Conservation (phyloP, 805 yeast genomes). For the Saccharomycopsis olivae region DNA sequence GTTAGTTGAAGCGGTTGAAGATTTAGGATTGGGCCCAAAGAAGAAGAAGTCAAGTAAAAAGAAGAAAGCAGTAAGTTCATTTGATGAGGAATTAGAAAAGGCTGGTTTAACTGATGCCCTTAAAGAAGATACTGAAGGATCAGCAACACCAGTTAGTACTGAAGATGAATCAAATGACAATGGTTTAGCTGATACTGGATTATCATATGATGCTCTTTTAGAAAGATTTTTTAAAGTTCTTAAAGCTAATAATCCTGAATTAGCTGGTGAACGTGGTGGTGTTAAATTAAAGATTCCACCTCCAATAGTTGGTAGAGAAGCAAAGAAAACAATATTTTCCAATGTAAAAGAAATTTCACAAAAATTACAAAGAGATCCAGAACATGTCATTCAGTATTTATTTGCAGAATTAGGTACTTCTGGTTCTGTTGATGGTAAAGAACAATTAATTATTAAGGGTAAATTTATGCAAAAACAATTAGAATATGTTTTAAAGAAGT, state of each 20-base stretch:
- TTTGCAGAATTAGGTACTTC: conserved; percentile 99
- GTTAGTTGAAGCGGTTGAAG: conserved; percentile 23
- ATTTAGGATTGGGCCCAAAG: conserved; percentile 21
- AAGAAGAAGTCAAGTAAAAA: conserved; percentile 51
- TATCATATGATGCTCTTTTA: conserved; percentile 68
- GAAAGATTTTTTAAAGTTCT: conserved; percentile 78
- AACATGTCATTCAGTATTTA: conserved; percentile 90
- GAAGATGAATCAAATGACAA: conserved; percentile 12
- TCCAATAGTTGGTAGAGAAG: conserved; percentile 94
- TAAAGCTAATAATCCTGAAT: conserved; percentile 91
- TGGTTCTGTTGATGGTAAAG: conserved; percentile 97
- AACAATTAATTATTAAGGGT: conserved; percentile 95
- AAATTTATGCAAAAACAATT: conserved; percentile 96
- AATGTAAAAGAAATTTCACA: conserved; percentile 92
- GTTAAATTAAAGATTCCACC: conserved; percentile 95
- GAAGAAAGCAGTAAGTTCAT: conserved; percentile 58
- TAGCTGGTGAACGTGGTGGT: conserved; percentile 92
- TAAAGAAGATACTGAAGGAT: conserved; percentile 22
- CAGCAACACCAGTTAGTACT: too few species aligned
- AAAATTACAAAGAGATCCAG: conserved; percentile 92
- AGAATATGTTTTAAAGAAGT: conserved; percentile 92
- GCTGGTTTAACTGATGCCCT: conserved; percentile 69
- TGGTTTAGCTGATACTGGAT: conserved; percentile 27
- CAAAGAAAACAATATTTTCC: conserved; percentile 94
- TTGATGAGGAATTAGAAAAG: conserved; percentile 79